phyloP scores from a whole-genome alignment of 2,329 filamentous ascomycete species.

The Fusarium falciforme region DNA sequence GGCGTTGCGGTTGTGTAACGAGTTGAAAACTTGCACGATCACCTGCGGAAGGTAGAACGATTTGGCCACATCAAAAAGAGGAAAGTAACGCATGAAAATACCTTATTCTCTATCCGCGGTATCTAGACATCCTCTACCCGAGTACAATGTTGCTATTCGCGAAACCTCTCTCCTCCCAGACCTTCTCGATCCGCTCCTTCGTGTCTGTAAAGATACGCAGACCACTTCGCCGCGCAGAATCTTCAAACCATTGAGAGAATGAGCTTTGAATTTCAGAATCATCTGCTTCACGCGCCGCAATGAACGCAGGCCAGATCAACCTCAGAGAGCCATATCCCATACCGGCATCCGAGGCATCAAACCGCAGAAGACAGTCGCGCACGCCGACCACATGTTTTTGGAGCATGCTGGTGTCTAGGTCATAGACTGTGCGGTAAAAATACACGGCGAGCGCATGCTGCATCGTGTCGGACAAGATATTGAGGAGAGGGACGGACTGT shows the following conservation, averaged over 20 bases:
- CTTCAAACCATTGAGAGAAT: constrained; percentile 22
- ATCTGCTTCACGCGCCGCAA: constrained; percentile 23
- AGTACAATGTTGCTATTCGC: neutral
- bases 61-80: neutral
- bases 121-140: neutral
- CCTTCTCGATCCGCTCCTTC: constrained; percentile 6
- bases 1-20: neutral
- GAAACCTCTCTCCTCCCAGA: constrained; percentile 12
- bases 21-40: neutral
- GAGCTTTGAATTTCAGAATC: neutral
- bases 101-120: neutral
- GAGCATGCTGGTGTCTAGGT: constrained; percentile 20
- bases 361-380: constrained; percentile 23
- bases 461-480: constrained; percentile 23
- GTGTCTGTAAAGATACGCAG: constrained; percentile 28
- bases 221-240: constrained; percentile 8
- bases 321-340: constrained; percentile 28
- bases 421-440: constrained; percentile 29
- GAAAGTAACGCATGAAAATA: neutral
- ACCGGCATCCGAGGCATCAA: constrained; percentile 17
- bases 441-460: constrained; percentile 27
- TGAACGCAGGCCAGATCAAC: constrained; percentile 31
- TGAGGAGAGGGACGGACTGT: constrained; percentile 10
- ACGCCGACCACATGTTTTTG: constrained; percentile 23
- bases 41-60: neutral